phyloP scores from a whole-genome alignment of 2,329 filamentous ascomycete species.

The Paecilomyces variotii region DNA sequence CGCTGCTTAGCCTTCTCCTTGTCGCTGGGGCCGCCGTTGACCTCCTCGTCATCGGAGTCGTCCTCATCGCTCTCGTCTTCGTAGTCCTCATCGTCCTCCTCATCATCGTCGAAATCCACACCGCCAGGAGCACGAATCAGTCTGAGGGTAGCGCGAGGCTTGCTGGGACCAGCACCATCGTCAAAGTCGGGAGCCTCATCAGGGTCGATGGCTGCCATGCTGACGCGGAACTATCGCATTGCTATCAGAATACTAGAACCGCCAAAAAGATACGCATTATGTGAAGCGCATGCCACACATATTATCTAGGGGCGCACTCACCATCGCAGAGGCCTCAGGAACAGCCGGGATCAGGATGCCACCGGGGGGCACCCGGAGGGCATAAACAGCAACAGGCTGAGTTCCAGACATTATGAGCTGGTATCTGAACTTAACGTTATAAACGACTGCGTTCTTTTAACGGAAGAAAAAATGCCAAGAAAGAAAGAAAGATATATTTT shows the following conservation, averaged over 20 bases:
- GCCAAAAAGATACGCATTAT: constrained; percentile 1
- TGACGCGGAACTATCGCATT: constrained; percentile 72
- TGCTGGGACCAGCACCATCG: constrained; percentile 53
- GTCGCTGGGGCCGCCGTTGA: constrained; percentile 85
- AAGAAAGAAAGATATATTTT: background rate
- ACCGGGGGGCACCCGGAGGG: constrained; percentile 80
- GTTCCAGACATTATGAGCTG: constrained; percentile 36
- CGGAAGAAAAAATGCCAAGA: background rate
- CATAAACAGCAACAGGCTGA: constrained; percentile 72
- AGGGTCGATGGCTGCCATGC: constrained; percentile 96
- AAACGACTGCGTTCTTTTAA: background rate
- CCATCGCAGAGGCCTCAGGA: constrained; percentile 72
- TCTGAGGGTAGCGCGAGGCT: constrained; percentile 76
- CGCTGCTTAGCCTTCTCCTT: constrained; percentile 84
- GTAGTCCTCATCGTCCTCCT: constrained; percentile 58
- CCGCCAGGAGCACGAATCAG: constrained; percentile 65
- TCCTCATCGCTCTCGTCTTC: constrained; percentile 45
- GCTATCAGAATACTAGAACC: constrained; percentile 1
- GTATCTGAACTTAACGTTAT: background rate
- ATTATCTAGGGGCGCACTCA: constrained; percentile 42
- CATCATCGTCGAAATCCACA: constrained; percentile 49
- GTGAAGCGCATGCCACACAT: background rate
- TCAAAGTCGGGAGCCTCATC: constrained; percentile 64
- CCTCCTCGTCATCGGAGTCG: constrained; percentile 59
- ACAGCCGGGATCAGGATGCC: constrained; percentile 73